Percentiles rank a stretch among this genome's conserved stretches.
Evolutionary conservation across 768 basidiomycete species (phyloP).

Genomic region (Kwoniella dendrophila): DNA sequence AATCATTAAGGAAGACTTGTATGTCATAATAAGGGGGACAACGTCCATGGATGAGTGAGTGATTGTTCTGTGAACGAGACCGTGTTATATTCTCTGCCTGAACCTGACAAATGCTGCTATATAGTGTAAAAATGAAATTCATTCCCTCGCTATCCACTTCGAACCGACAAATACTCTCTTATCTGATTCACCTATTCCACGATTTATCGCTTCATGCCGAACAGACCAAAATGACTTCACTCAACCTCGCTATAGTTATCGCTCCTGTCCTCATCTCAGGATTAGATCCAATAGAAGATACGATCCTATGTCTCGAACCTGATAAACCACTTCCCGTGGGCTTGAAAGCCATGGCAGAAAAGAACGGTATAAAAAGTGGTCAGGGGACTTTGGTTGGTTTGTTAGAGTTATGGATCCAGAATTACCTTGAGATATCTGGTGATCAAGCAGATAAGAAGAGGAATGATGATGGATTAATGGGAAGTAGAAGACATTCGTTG

Average conservation of each 20-base stretch:
- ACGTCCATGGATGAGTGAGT: slow-evolving; percentile 28
- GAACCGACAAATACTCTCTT: slow-evolving; percentile 8
- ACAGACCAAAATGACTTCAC: slow-evolving; percentile 36
- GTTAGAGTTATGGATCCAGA: slow-evolving; percentile 34
- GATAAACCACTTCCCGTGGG: slow-evolving; percentile 38
- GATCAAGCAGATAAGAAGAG: too few relatives aligned
- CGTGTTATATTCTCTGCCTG: not conserved
- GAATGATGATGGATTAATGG: too few relatives aligned
- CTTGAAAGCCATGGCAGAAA: slow-evolving; percentile 20
- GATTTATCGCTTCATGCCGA: slow-evolving; percentile 22
- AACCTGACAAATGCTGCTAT: not conserved
- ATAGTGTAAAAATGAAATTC: slow-evolving; percentile 23
- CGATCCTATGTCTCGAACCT: slow-evolving; percentile 37
- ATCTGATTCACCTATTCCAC: slow-evolving; percentile 26
- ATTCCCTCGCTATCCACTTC: slow-evolving; percentile 20
- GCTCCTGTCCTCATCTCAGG: slow-evolving; percentile 40
- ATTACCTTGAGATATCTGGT: too few relatives aligned
- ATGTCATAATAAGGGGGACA: slow-evolving; percentile 25
- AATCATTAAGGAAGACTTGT: slow-evolving; percentile 21
- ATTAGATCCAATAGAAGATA: slow-evolving; percentile 41
- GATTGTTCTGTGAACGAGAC: too few relatives aligned
- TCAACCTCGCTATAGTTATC: slow-evolving; percentile 37
- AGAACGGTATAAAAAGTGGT: not conserved
- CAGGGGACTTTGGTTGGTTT: slow-evolving; percentile 35
- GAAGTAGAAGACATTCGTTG: too few relatives aligned